Conservation (phyloP, 1,139 yeast genomes). For the Geotrichum restrictum region DNA sequence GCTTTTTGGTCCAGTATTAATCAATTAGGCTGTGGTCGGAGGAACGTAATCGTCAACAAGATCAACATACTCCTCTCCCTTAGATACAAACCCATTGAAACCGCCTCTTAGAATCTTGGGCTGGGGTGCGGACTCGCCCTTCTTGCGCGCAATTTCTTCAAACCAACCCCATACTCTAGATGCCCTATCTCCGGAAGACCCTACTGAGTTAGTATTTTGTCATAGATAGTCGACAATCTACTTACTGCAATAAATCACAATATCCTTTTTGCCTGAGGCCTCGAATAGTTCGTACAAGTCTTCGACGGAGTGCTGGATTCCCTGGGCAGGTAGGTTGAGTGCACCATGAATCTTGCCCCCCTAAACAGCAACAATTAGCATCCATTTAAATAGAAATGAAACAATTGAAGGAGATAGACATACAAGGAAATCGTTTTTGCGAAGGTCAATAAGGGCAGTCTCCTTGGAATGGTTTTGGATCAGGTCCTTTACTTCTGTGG, state of each 20-base stretch:
- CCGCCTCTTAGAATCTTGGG: constrained; percentile 29
- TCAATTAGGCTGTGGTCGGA: neutral
- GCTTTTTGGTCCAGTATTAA: too few relatives aligned
- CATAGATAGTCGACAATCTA: neutral
- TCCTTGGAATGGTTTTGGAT: constrained; percentile 21
- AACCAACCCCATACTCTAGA: constrained; percentile 30
- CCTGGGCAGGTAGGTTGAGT: constrained; percentile 31
- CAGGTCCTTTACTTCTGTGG: constrained; percentile 23
- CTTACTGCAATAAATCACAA: constrained; percentile 26
- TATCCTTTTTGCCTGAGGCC: constrained; percentile 25
- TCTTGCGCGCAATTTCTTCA: constrained; percentile 25
- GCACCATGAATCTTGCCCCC: constrained; percentile 32
- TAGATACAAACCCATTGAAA: constrained; percentile 27
- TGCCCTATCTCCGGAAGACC: constrained; percentile 29
- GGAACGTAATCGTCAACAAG: constrained; percentile 29
- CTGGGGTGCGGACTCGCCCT: constrained; percentile 22
- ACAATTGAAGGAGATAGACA: neutral
- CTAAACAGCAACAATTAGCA: neutral
- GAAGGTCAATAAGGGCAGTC: constrained; percentile 27
- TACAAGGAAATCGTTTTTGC: constrained; percentile 28
- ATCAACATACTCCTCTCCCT: constrained; percentile 26
- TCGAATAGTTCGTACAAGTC: constrained; percentile 28
- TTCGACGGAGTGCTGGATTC: constrained; percentile 25
- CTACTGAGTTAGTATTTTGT: neutral
- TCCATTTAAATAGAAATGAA: neutral